Evolutionary conservation across 1,284 basidiomycete species (phyloP).

Genomic region (Grifola frondosa): DNA sequence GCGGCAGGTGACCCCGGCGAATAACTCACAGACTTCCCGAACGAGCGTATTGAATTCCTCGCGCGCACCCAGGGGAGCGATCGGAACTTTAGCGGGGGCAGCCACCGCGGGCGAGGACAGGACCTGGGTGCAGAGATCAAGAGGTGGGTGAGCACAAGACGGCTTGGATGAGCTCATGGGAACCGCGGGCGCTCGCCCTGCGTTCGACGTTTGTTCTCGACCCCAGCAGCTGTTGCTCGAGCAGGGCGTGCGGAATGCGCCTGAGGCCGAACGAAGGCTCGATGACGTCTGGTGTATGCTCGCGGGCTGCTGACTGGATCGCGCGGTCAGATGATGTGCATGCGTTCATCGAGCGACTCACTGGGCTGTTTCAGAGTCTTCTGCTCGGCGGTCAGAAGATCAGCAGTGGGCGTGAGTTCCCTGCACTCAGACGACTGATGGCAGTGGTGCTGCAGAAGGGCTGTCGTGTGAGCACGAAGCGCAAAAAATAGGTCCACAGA

Average conservation of each 20-base stretch:
- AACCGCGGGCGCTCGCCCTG: conserved; percentile 57
- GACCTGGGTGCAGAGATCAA: conserved; percentile 50
- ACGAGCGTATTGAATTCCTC: conserved; percentile 86
- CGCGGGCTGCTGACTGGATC: conserved; percentile 70
- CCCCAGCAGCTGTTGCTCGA: conserved; percentile 98
- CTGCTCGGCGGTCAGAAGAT: conserved; percentile 78
- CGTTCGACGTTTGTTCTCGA: conserved; percentile 87
- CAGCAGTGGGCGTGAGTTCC: conserved; percentile 72
- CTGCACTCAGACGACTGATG: conserved; percentile 61
- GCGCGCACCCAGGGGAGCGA: conserved; percentile 92
- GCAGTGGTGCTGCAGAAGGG: conserved; percentile 42
- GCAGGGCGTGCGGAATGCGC: conserved; percentile 90
- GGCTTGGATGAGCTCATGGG: conserved; percentile 17
- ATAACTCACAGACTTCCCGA: conserved; percentile 82
- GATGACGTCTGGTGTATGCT: conserved; percentile 97
- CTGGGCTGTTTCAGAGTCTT: conserved; percentile 90
- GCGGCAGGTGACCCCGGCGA: conserved; percentile 14
- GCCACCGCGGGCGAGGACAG: conserved; percentile 88
- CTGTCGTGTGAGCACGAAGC: conserved; percentile 20
- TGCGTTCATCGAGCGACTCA: conserved; percentile 40
- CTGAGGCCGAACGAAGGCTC: conserved; percentile 99
- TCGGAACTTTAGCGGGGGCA: conserved; percentile 96
- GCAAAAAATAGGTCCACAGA: conserved; percentile 16
- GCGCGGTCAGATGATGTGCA: conserved; percentile 30
- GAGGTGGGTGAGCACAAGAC: conserved; percentile 16